These are phyloP conservation scores for Botrytis aclada DNA, from an alignment of 2,329 filamentous ascomycete genomes.

Conservation along the genomic window DNA sequence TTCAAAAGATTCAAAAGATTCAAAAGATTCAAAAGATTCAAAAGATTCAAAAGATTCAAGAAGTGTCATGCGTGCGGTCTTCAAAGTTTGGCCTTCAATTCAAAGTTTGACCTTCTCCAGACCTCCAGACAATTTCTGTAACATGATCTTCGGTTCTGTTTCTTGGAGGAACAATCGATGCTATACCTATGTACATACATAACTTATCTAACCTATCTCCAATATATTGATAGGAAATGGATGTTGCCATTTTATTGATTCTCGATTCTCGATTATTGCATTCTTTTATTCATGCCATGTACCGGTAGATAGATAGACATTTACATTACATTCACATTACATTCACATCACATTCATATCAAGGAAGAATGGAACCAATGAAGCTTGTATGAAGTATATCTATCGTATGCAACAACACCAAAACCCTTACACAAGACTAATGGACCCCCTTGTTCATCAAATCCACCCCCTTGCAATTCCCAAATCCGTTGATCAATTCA, in stretches of 20 bases:
- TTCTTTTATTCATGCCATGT: not conserved
- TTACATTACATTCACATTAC: not conserved
- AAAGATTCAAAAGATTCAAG: not conserved
- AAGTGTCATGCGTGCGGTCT: not conserved
- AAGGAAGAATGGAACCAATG: not conserved
- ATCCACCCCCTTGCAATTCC: not conserved
- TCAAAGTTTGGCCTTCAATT: not conserved
- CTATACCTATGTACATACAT: too few species aligned
- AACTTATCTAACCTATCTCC: not conserved
- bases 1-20: too few species aligned
- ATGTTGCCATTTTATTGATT: not conserved
- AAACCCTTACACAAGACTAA: not conserved
- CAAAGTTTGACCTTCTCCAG: not conserved
- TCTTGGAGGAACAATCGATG: conserved; percentile 4
- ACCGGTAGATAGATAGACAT: not conserved
- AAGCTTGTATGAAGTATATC: not conserved
- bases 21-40: too few species aligned
- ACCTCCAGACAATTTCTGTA: not conserved
- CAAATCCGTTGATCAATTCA: not conserved
- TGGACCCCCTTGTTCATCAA: not conserved
- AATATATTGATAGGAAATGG: not conserved
- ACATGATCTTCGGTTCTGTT: not conserved
- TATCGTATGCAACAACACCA: not conserved
- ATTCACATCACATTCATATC: not conserved
- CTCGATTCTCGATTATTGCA: not conserved